Evolutionary conservation across 148 eudicot genomes (phyloP).

Genomic region (Bassia scoparia): DNA sequence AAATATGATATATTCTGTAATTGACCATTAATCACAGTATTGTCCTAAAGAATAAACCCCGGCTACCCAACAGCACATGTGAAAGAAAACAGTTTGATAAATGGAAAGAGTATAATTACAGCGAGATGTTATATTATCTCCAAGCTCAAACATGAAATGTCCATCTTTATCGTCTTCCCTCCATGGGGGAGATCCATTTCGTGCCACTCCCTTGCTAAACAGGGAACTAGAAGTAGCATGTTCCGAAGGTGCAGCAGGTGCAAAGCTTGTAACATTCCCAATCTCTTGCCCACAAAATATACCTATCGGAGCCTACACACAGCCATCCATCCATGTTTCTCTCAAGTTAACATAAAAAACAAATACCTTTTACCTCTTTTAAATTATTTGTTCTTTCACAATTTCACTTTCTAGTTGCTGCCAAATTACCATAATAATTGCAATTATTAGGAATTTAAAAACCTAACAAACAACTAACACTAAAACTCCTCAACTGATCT

Average conservation of each 20-base stretch:
- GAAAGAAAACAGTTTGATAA: constrained; percentile 19
- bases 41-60: too few relatives aligned
- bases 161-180: constrained; percentile 90
- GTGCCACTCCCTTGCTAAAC: constrained; percentile 47
- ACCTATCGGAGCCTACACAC: constrained; percentile 78
- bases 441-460: too few relatives aligned
- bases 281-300: constrained; percentile 74
- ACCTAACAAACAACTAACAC: too few relatives aligned
- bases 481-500: too few relatives aligned
- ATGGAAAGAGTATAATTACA: constrained; percentile 64
- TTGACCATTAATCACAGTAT: too few relatives aligned
- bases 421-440: too few relatives aligned
- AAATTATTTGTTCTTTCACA: neutral
- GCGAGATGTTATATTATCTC: constrained; percentile 84
- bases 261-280: constrained; percentile 60
- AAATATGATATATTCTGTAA: too few relatives aligned
- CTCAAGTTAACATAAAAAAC: constrained; percentile 37
- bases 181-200: constrained; percentile 68
- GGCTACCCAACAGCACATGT: neutral
- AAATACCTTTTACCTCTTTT: constrained; percentile 7
- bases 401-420: neutral
- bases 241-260: constrained; percentile 45
- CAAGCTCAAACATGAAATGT: constrained; percentile 78
- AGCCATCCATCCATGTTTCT: constrained; percentile 49
- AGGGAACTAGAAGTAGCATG: constrained; percentile 45